Percentiles rank a stretch among this genome's conserved stretches.
These are phyloP conservation scores for Ramicandelaber brevisporus DNA, from an alignment of 192 early-diverging fungal species.

Conservation along the genomic window DNA sequence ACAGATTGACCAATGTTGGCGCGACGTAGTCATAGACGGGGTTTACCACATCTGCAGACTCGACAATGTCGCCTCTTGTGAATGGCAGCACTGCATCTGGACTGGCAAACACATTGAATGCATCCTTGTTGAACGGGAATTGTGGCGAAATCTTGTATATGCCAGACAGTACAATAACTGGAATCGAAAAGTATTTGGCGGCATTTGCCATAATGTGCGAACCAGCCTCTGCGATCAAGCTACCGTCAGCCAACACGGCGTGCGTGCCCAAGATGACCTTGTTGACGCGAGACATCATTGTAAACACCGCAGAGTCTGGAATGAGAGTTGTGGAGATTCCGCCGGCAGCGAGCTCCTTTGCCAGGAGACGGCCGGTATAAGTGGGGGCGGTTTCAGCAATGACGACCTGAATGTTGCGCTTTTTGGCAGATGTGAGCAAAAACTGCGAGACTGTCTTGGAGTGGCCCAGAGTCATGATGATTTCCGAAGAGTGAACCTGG, in stretches of 20 bases:
- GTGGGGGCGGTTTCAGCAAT: slow-evolving; percentile 77
- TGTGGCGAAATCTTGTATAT: slow-evolving; percentile 69
- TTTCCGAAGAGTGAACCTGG: slow-evolving; percentile 87
- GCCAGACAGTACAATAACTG: slow-evolving; percentile 77
- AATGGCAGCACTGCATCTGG: slow-evolving; percentile 65
- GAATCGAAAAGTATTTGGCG: slow-evolving; percentile 77
- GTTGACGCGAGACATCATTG: slow-evolving; percentile 92
- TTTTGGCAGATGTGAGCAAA: slow-evolving; percentile 56
- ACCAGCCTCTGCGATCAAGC: slow-evolving; percentile 58
- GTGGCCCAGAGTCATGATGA: slow-evolving; percentile 77
- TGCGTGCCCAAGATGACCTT: slow-evolving; percentile 86
- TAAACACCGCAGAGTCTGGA: slow-evolving; percentile 80
- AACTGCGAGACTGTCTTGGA: slow-evolving; percentile 72
- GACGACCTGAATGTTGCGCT: slow-evolving; percentile 81
- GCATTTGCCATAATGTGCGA: slow-evolving; percentile 63
- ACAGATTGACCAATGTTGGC: slow-evolving; percentile 70
- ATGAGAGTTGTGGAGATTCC: slow-evolving; percentile 85
- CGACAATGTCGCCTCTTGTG: slow-evolving; percentile 52
- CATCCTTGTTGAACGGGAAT: slow-evolving; percentile 73
- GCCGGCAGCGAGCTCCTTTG: slow-evolving; percentile 32
- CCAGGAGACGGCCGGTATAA: slow-evolving; percentile 73
- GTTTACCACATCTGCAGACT: slow-evolving; percentile 55
- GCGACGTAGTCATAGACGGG: slow-evolving; percentile 81
- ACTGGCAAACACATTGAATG: slow-evolving; percentile 45
- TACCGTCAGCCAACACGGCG: slow-evolving; percentile 84